These are phyloP conservation scores for Schizosaccharomyces osmophilus DNA, from an alignment of 805 yeast genomes.

Conservation along the genomic window DNA sequence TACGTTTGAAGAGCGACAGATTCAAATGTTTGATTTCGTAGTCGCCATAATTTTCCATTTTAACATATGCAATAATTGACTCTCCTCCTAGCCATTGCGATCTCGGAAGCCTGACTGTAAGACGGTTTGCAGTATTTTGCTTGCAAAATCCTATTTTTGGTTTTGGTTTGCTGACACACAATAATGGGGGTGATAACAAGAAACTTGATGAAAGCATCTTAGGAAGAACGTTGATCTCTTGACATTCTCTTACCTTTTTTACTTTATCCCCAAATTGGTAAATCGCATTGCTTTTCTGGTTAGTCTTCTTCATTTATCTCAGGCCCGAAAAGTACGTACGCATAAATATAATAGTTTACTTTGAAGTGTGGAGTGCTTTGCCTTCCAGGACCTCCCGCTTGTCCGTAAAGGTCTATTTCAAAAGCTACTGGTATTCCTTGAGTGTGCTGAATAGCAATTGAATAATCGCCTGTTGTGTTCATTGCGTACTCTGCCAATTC, in stretches of 20 bases:
- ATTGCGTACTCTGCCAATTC: not conserved
- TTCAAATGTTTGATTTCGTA: not conserved
- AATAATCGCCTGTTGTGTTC: not conserved
- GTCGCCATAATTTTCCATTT: not conserved
- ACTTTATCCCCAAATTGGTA: not conserved
- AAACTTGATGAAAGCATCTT: not conserved
- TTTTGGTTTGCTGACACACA: not conserved
- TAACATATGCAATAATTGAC: not conserved
- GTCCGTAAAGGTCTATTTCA: not conserved
- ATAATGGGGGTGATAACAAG: not conserved
- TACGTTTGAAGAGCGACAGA: not conserved
- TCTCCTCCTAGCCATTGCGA: not conserved
- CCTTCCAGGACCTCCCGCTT: not conserved
- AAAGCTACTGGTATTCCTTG: not conserved
- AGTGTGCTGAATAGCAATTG: not conserved
- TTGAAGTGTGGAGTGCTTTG: not conserved
- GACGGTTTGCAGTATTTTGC: not conserved
- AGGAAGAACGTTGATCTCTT: not conserved
- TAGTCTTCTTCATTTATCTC: too few species aligned
- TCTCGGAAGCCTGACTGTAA: not conserved
- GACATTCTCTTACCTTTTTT: not conserved
- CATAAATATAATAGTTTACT: not conserved
- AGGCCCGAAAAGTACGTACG: not conserved
- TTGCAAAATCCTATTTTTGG: not conserved
- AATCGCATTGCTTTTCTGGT: not conserved